Base-by-base conservation (phyloP, 179 eudicot species). In the Spergularia azorica region DNA sequence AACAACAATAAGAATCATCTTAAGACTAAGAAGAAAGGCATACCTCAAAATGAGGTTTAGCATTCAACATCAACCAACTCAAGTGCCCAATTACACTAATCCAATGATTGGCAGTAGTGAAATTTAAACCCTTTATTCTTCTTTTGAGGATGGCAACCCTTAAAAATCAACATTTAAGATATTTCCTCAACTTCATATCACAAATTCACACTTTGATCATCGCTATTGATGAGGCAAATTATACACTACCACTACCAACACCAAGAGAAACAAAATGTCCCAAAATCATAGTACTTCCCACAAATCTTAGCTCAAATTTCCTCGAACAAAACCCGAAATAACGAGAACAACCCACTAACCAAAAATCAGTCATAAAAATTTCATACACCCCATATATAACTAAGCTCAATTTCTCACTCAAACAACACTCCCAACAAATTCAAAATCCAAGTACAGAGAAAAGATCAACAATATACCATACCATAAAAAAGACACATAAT, bases 51-150 rank as follows among this genome's bases (percentile, higher is more conserved):
- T 41, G 26, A 54, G 5, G 41, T 56, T 57, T 16, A 63, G 32
- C 9, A 13, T 57, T 71, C 71, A 71, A 39, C 75, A 69, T 77
- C 54, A 63, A 50, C 36, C 76, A 52, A 71, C 21, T 70, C 58
- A 75, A 54, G 26, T 16, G 39, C 69, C 51, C 63, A 63, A 63
- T 36, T 43, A 14, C 56, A 14, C 36, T 20, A 12, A 46, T 41
- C 16, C 36, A n/a, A 32, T 16, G 60, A 9, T 20, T 11, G 20
- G 60, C 6, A 9, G 3, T 11, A n/a, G 16, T 21, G 20, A 60
- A 63, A 3, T 21, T n/a, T 13, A 51, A 12, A 54, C 9, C n/a
- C 26, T 62, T 20, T 36, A 12, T 14, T 18, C 10, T 10, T 15
- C 1, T 36, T 38, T 57, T 39, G 48, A 5, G 3, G 18, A 56